Evolutionary conservation across 139 green algal genomes (phyloP).

Genomic region (Chlamydomonas incerta): DNA sequence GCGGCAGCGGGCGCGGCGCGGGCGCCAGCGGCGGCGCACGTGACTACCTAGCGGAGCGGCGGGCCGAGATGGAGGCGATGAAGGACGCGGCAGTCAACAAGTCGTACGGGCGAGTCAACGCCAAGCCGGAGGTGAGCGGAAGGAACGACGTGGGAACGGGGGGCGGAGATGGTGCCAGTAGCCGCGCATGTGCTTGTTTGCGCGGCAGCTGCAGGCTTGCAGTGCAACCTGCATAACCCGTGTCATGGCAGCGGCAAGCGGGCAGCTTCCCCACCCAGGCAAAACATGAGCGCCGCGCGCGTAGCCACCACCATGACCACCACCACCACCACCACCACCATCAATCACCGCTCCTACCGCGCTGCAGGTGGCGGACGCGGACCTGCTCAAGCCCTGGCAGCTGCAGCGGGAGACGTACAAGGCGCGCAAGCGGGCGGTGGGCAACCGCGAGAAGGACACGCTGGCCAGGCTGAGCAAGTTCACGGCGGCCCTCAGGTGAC

Average conservation of each 20-base stretch:
- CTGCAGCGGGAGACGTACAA: constrained; percentile 75
- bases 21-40: background rate
- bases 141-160: no score
- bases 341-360: no score
- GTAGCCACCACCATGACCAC: no score
- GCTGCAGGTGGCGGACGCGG: constrained; percentile 65
- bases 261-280: no score
- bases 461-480: constrained; percentile 72
- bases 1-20: background rate
- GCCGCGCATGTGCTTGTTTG: no score
- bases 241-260: no score
- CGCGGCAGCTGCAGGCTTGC: no score
- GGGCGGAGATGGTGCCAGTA: no score
- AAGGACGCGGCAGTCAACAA: background rate
- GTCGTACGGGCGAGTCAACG: constrained; percentile 8
- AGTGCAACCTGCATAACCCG: no score
- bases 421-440: constrained; percentile 69
- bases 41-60: constrained; percentile 28
- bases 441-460: constrained; percentile 77
- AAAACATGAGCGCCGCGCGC: no score
- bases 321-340: no score
- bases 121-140: background rate
- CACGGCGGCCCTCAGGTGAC: constrained; percentile 53
- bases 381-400: constrained; percentile 83
- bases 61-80: constrained; percentile 14